phyloP scores from a whole-genome alignment of 148 eudicot species.

The Spergularia marina region DNA sequence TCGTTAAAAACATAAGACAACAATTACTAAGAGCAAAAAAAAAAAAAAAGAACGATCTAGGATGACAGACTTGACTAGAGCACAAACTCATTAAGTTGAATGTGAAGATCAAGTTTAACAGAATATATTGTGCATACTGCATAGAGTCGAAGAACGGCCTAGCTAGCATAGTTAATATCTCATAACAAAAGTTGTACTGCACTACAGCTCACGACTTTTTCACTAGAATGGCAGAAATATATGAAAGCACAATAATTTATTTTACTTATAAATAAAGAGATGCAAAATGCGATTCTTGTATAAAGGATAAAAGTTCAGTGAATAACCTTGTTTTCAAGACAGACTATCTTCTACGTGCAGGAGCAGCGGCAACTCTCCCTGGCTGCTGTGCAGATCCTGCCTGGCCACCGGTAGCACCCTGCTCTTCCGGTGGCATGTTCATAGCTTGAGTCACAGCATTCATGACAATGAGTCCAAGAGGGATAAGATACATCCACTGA shows the following conservation, averaged over 20 bases:
- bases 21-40: not conserved
- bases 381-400: conserved; percentile 45
- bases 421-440: conserved; percentile 88
- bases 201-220: not conserved
- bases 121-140: too few species aligned
- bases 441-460: conserved; percentile 95
- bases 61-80: not conserved
- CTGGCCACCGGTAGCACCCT: conserved; percentile 37
- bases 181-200: not conserved
- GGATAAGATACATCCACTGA: conserved; percentile 99
- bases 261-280: not conserved
- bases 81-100: not conserved
- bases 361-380: conserved; percentile 47
- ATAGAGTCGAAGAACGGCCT: not conserved
- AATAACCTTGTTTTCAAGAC: conserved; percentile 6
- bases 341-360: conserved; percentile 64
- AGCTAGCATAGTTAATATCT: not conserved
- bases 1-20: not conserved
- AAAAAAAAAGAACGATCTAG: not conserved
- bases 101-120: not conserved
- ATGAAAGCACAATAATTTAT: not conserved
- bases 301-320: not conserved
- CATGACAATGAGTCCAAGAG: conserved; percentile 86
- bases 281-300: not conserved
- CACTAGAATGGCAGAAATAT: not conserved